These are phyloP conservation scores for Lachancea meyersii DNA, from an alignment of 805 yeast species.

Conservation along the genomic window DNA sequence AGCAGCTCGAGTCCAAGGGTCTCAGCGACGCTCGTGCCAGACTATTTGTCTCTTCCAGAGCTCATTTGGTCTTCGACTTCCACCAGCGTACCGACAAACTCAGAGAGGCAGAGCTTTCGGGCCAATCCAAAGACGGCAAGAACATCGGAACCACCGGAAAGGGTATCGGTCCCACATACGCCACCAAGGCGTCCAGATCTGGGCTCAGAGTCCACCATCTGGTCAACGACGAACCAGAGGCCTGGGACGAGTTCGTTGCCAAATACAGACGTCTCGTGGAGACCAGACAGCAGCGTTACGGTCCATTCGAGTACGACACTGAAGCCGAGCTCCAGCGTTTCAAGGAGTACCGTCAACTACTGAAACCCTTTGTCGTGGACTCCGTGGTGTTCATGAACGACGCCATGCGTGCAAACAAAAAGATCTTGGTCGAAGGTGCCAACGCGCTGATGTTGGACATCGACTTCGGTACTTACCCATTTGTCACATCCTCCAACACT, in stretches of 20 bases:
- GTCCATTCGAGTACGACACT: conserved; percentile 81
- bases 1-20: conserved; percentile 76
- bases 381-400: conserved; percentile 77
- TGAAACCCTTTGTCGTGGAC: conserved; percentile 91
- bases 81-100: conserved; percentile 95
- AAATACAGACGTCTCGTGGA: conserved; percentile 70
- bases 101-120: conserved; percentile 83
- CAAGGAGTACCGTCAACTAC: conserved; percentile 62
- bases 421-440: conserved; percentile 94
- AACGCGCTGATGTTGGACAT: conserved; percentile 96
- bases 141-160: conserved; percentile 98
- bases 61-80: conserved; percentile 95
- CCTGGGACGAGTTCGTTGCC: conserved; percentile 86
- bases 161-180: conserved; percentile 97
- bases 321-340: conserved; percentile 76
- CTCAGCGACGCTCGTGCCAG: conserved; percentile 53
- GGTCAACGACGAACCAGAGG: conserved; percentile 79
- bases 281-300: conserved; percentile 84
- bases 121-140: conserved; percentile 46
- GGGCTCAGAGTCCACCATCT: conserved; percentile 96
- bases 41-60: conserved; percentile 83
- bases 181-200: conserved; percentile 94
- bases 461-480: conserved; percentile 97
- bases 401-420: conserved; percentile 72
- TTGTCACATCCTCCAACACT: conserved; percentile 90